phyloP scores from a whole-genome alignment of 768 basidiomycete species.

The Pleurotus platypus region DNA sequence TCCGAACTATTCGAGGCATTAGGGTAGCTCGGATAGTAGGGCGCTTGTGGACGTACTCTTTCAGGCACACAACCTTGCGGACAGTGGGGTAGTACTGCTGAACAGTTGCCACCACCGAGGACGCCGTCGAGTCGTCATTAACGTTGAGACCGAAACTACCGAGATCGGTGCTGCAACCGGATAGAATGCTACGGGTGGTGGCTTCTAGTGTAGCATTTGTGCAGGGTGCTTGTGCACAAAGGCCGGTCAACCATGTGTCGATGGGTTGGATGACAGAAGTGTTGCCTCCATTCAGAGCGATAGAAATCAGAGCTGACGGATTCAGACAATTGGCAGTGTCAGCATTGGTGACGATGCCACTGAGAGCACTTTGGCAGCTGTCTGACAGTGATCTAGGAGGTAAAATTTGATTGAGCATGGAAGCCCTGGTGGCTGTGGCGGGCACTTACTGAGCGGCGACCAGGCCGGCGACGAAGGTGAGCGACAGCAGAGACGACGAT shows the following conservation, averaged over 20 bases:
- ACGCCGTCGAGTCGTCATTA: constrained; percentile 10
- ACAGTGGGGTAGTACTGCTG: constrained; percentile 54
- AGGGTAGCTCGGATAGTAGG: not conserved
- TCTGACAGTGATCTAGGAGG: constrained; percentile 36
- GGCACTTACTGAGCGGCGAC: constrained; percentile 41
- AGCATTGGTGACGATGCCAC: constrained; percentile 36
- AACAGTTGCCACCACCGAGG: constrained; percentile 32
- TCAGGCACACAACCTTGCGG: constrained; percentile 56
- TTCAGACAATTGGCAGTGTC: constrained; percentile 49
- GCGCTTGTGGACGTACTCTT: constrained; percentile 47
- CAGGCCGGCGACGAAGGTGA: constrained; percentile 27
- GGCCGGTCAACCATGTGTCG: constrained; percentile 55
- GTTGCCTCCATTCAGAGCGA: constrained; percentile 28
- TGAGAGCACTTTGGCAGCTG: constrained; percentile 45
- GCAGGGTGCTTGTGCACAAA: constrained; percentile 52
- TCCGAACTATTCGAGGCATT: constrained; percentile 30
- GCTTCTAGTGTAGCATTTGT: constrained; percentile 55
- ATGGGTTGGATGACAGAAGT: constrained; percentile 45
- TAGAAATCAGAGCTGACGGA: constrained; percentile 37
- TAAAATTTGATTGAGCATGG: not conserved
- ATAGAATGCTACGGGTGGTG: constrained; percentile 50
- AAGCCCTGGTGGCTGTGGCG: not conserved
- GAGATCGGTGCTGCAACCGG: constrained; percentile 41
- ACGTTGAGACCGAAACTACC: constrained; percentile 22
- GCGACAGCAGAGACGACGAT: constrained; percentile 20